Conservation (phyloP, 495 filamentous ascomycete species). For the Arthonia radiata region DNA sequence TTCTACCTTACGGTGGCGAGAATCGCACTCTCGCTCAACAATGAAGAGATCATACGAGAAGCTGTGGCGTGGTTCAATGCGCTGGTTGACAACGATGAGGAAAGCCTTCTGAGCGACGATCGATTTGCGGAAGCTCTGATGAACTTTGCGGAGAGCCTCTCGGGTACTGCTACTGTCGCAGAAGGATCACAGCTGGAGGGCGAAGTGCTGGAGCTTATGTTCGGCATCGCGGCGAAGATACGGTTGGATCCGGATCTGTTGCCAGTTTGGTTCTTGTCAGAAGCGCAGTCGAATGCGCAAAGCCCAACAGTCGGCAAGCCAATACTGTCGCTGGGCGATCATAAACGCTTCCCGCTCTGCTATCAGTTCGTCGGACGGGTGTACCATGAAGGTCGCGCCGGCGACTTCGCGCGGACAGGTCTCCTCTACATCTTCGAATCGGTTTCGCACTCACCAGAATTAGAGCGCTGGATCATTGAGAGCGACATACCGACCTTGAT, state of each 20-base stretch:
- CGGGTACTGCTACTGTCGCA: conserved; percentile 32
- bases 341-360: conserved; percentile 85
- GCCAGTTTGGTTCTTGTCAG: conserved; percentile 60
- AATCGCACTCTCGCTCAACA: conserved; percentile 53
- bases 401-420: conserved; percentile 93
- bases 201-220: conserved; percentile 70
- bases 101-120: conserved; percentile 67
- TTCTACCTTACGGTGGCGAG: conserved; percentile 71
- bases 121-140: conserved; percentile 67
- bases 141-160: conserved; percentile 45
- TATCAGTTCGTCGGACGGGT: conserved; percentile 90
- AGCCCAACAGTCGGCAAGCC: conserved; percentile 22
- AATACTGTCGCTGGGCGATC: conserved; percentile 57
- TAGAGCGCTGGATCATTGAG: conserved; percentile 92
- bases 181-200: conserved; percentile 48
- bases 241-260: conserved; percentile 64
- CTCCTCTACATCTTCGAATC: conserved; percentile 89
- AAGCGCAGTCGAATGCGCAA: conserved; percentile 11
- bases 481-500: conserved; percentile 92
- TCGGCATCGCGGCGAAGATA: conserved; percentile 87
- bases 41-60: conserved; percentile 55
- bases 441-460: conserved; percentile 48
- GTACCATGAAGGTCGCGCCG: conserved; percentile 72
- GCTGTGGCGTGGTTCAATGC: conserved; percentile 69
- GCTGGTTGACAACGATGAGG: conserved; percentile 84